Percentiles rank a stretch among this genome's conserved stretches.
These are phyloP conservation scores for Astrothelium subdiscretum DNA, from an alignment of 495 filamentous ascomycete species.

Conservation along the genomic window DNA sequence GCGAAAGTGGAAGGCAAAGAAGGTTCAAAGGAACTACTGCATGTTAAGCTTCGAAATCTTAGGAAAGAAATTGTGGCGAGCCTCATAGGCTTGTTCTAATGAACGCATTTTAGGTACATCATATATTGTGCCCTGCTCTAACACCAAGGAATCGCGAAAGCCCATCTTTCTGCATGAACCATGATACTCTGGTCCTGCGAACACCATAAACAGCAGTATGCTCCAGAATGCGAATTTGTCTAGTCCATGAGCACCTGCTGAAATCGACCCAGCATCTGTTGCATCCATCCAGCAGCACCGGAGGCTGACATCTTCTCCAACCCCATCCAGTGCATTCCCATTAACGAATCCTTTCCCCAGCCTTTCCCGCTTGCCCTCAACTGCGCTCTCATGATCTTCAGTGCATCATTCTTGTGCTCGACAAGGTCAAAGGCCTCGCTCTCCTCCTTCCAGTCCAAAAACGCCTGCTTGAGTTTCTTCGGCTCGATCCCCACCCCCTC, in stretches of 20 bases:
- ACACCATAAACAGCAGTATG: no score
- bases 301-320: background rate
- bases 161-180: no score
- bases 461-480: background rate
- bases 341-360: background rate
- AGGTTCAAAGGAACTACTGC: no score
- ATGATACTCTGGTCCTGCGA: no score
- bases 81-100: no score
- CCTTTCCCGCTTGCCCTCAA: background rate
- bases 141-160: no score
- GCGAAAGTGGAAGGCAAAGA: no score
- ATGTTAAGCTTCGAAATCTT: no score
- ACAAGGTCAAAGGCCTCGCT: background rate
- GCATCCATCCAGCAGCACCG: background rate
- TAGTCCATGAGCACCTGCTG: background rate
- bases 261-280: background rate
- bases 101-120: no score
- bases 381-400: background rate
- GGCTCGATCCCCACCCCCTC: slow-evolving; percentile 3
- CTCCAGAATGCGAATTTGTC: background rate
- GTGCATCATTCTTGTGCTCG: slow-evolving; percentile 1
- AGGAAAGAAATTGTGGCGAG: no score
- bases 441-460: background rate
- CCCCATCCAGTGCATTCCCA: background rate
- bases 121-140: no score